These are phyloP conservation scores for Ophryocystis elektroscirrha DNA, from an alignment of 169 alveolate genomes.

Conservation along the genomic window DNA sequence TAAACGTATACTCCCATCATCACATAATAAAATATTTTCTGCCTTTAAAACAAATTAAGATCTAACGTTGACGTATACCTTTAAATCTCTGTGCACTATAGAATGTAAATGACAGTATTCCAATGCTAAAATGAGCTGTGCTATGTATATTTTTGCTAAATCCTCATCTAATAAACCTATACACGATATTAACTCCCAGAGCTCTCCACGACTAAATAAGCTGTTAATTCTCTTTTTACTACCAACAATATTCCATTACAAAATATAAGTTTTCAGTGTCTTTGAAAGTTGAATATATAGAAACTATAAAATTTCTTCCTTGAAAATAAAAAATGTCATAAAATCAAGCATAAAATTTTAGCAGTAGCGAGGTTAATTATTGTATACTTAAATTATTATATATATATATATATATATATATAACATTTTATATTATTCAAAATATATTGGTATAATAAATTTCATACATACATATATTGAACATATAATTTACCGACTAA, in stretches of 20 bases:
- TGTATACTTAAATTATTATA: neutral
- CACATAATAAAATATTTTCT: conserved; percentile 65
- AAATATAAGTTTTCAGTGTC: too few species aligned
- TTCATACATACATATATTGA: too few species aligned
- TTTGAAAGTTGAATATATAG: too few species aligned
- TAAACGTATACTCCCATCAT: conserved; percentile 61
- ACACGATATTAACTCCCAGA: conserved; percentile 42
- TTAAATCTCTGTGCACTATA: conserved; percentile 75
- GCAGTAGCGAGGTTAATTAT: too few species aligned
- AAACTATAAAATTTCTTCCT: too few species aligned
- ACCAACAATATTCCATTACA: too few species aligned
- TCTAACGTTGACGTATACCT: conserved; percentile 37
- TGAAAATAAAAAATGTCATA: too few species aligned
- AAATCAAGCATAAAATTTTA: too few species aligned
- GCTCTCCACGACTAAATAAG: conserved; percentile 26
- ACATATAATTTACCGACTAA: too few species aligned
- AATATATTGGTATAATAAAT: conserved; percentile 1
- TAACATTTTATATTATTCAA: too few species aligned
- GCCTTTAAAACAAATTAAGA: conserved; percentile 21
- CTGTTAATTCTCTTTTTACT: neutral
- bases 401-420: neutral
- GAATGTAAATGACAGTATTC: conserved; percentile 65
- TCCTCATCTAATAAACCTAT: conserved; percentile 30
- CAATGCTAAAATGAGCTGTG: conserved; percentile 45
- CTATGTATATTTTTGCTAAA: conserved; percentile 27